Evolutionary conservation across 805 yeast species (phyloP), one percentile per base, ranked within the genome.

Genomic region (Kodamaea hsintzibuensis): DNA sequence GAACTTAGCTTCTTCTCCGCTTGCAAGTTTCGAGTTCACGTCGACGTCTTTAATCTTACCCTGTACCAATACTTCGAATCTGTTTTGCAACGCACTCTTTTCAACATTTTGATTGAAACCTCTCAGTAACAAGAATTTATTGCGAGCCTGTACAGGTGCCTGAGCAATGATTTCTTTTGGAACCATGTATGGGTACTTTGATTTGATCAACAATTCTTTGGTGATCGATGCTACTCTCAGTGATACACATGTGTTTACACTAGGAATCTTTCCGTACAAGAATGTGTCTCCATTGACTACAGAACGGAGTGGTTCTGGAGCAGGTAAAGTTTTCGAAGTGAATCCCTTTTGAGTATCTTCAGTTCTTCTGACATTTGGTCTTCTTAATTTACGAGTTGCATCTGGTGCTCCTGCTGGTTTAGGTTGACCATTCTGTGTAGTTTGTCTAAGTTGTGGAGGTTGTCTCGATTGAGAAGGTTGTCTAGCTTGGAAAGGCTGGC

Each of bases 151-250:
- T 7, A 16, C 16, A 42, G 60, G 65, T 3, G 60, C 63, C 47
- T 53, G 53, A 27, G 50, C 57, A 40, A 76, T 64, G 40, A 75
- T 60, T 9, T 65, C 47, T 54, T 60, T 65, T 17, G 80, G 79
- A 54, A 76, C 62, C 54, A 62, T 61, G 63, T 67, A 76, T 3
- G 80, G 80, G 60, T 74, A 76, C 47, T 74, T 71, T 16, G 79
- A 73, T 44, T 64, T 64, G 48, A 72, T 54, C 57, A 76, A 68
- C 30, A 68, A 60, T 42, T 71, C 68, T 62, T 76, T 76, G 52
- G 77, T 65, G 47, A 76, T 68, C 45, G 78, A 71, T 1, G 78
- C 75, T 9, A 74, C 68, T 57, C 79, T 65, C 7, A 75, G 62
- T 16, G 68, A 56, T 9, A 65, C 52, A 35, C 67, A 54, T 6